phyloP scores from a whole-genome alignment of 1,284 basidiomycete genomes.

The Ceratobasidium sp. region DNA sequence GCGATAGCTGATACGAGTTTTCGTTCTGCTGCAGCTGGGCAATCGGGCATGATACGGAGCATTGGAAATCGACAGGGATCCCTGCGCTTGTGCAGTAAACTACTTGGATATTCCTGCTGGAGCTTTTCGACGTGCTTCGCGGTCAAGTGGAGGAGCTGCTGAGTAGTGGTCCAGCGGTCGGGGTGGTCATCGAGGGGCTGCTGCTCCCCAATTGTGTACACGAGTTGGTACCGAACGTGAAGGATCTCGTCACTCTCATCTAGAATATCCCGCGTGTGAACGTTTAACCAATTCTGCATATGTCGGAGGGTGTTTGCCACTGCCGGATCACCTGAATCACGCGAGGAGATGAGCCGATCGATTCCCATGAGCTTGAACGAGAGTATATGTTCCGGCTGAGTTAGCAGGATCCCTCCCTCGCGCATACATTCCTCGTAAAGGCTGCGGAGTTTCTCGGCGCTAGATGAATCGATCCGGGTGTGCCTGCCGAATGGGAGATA shows the following conservation, averaged over 20 bases:
- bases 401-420: constrained; percentile 55
- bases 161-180: constrained; percentile 56
- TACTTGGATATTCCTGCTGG: background rate
- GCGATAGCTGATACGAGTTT: constrained; percentile 45
- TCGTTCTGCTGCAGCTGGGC: constrained; percentile 46
- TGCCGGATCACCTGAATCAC: constrained; percentile 3
- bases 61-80: constrained; percentile 48
- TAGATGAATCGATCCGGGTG: constrained; percentile 45
- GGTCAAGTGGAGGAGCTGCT: constrained; percentile 53
- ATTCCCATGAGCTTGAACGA: constrained; percentile 58
- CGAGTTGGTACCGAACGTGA: constrained; percentile 57
- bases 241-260: constrained; percentile 64
- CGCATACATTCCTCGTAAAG: constrained; percentile 54
- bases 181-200: constrained; percentile 54
- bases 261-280: constrained; percentile 54
- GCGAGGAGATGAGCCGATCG: constrained; percentile 48
- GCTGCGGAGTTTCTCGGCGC: constrained; percentile 47
- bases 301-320: constrained; percentile 43
- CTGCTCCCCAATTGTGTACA: constrained; percentile 56
- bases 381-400: constrained; percentile 61
- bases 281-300: constrained; percentile 52
- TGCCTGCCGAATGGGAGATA: constrained; percentile 59
- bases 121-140: constrained; percentile 40
- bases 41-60: constrained; percentile 49
- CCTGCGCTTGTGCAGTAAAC: background rate